These are phyloP conservation scores for Meyerozyma smithsonii DNA, from an alignment of 1,139 yeast species.

Conservation along the genomic window DNA sequence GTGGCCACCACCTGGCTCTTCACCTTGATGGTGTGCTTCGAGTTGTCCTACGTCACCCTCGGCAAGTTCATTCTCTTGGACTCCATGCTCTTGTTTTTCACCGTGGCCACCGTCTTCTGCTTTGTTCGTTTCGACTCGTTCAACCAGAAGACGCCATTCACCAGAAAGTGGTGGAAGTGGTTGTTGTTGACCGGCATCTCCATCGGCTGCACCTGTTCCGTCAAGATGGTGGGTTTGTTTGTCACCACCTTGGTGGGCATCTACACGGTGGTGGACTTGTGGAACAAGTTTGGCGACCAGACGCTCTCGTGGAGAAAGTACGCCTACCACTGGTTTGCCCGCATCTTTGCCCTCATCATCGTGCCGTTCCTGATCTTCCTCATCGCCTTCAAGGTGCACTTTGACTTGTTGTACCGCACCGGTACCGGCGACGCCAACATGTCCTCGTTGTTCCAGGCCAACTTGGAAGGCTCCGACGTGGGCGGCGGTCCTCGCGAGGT, in stretches of 20 bases:
- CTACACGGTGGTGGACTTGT: conserved; percentile 68
- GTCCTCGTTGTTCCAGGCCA: conserved; percentile 97
- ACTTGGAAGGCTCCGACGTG: conserved; percentile 72
- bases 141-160: conserved; percentile 41
- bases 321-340: conserved; percentile 58
- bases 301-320: conserved; percentile 48
- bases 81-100: conserved; percentile 68
- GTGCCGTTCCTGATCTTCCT: conserved; percentile 62
- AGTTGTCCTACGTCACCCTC: conserved; percentile 59
- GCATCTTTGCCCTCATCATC: conserved; percentile 55
- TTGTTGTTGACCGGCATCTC: conserved; percentile 67
- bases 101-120: conserved; percentile 57
- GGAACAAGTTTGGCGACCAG: conserved; percentile 63
- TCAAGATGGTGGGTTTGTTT: conserved; percentile 80
- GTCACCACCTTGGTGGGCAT: conserved; percentile 73
- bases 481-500: conserved; percentile 88
- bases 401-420: conserved; percentile 63
- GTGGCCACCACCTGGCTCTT: conserved; percentile 49
- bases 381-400: conserved; percentile 67
- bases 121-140: conserved; percentile 26
- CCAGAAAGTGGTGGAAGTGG: conserved; percentile 95
- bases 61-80: conserved; percentile 71
- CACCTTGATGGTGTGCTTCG: conserved; percentile 57
- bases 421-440: conserved; percentile 97
- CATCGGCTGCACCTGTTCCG: conserved; percentile 77